Evolutionary conservation across 2,329 filamentous ascomycete species (phyloP).

Genomic region (Ophiognomonia clavigignenti-juglandacearum): DNA sequence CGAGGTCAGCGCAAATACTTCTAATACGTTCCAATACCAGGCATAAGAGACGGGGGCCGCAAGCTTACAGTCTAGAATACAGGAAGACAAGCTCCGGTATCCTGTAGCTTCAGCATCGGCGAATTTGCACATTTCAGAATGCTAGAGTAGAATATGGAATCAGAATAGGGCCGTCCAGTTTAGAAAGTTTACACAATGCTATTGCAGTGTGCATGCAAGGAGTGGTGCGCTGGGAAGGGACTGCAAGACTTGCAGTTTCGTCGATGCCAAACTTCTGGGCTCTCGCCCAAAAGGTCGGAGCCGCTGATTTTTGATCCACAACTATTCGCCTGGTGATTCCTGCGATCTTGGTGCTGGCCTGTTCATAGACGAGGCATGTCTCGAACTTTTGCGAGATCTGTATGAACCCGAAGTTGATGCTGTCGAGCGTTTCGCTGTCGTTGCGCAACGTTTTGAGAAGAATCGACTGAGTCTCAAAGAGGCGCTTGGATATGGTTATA

Average conservation of each 20-base stretch:
- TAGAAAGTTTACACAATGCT: no score
- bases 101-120: constrained; percentile 59
- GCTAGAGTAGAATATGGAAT: no score
- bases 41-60: neutral
- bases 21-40: no score
- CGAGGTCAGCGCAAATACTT: neutral
- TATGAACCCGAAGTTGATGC: constrained; percentile 69
- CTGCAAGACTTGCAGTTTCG: constrained; percentile 35
- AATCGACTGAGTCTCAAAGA: constrained; percentile 63
- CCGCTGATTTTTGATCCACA: constrained; percentile 66
- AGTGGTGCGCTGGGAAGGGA: no score
- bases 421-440: constrained; percentile 69
- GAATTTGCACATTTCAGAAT: constrained; percentile 70
- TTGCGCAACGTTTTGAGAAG: constrained; percentile 66
- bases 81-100: constrained; percentile 49
- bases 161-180: no score
- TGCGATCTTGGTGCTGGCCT: constrained; percentile 64
- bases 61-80: constrained; percentile 37
- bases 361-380: constrained; percentile 74
- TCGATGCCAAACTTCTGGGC: constrained; percentile 72
- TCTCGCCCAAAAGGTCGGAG: constrained; percentile 62
- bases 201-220: no score
- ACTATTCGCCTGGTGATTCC: constrained; percentile 54
- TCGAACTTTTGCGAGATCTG: constrained; percentile 67
- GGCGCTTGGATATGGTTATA: neutral